Base-by-base conservation (phyloP, 2,329 filamentous ascomycete species). In the Alternaria consortialis region DNA sequence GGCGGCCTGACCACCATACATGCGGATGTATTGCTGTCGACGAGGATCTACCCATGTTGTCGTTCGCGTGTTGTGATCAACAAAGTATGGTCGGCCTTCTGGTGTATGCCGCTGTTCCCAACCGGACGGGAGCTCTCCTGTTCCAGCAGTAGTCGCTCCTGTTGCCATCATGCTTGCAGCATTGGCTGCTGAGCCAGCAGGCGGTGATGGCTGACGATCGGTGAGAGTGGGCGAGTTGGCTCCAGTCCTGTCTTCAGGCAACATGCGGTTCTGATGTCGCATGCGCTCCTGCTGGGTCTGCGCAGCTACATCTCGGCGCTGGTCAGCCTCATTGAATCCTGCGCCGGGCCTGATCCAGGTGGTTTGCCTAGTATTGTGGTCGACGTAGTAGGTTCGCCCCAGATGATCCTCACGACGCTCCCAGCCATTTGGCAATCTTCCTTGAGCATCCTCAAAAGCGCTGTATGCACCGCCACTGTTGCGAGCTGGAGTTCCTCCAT, bases 41-140 rank as follows among this genome's bases (percentile, higher is more conserved):
- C 95, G 90, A 31, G 95, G 95, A 77, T 99, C 95, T 15, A 99
- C 95, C 95, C 95, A 99, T 1, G 95, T 98, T 0, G 95, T 99
- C 1, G 95, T 98, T 67, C 95, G 88, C 9, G 95, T 98, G 78
- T 98, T 99, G 81, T 99, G 95, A 77, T 99, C 95, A 51, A 99
- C 95, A 80, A 97, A 99, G 81, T 99, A 99, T 8, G 94, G 87
- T 52, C 95, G 88, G 29, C 94, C 94, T 83, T 99, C 95, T 0
- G 95, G 94, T 0, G 95, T 99, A 80, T 92, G 94, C 71, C 95
- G 87, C 79, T 97, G 93, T 80, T 99, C 95, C 95, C 95, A 99
- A 29, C 94, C 92, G 20, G 94, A 90, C 39, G 95, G 95, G 62
- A 99, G 88, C 80, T 99, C 95, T 63, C 95, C 95, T 60, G 93